Evolutionary conservation across 75 land plant species (phyloP).

Genomic region (Picea sitchensis): DNA sequence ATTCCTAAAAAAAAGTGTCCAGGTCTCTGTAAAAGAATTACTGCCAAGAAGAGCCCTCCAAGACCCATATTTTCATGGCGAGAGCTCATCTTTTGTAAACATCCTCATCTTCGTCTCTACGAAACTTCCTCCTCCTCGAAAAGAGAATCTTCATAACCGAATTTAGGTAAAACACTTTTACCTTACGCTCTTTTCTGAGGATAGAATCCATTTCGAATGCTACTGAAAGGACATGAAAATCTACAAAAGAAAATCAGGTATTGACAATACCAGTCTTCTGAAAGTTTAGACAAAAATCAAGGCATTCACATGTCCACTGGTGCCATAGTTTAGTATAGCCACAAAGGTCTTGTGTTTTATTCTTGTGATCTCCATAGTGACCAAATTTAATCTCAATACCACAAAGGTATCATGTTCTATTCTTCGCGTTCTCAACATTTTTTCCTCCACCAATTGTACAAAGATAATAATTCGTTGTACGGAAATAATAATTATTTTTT

Average conservation of each 20-base stretch:
- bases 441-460: too few species aligned
- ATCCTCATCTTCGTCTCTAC: conserved; percentile 17
- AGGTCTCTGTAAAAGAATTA: conserved; percentile 68
- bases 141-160: background rate
- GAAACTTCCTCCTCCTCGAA: background rate
- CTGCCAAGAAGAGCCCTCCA: conserved; percentile 25
- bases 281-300: conserved; percentile 14
- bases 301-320: conserved; percentile 44
- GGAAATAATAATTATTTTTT: too few species aligned
- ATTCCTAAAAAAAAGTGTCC: conserved; percentile 46
- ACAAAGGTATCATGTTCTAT: background rate
- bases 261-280: too few species aligned
- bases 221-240: too few species aligned
- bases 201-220: too few species aligned
- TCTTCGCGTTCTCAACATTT: background rate
- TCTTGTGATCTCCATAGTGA: too few species aligned
- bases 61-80: conserved; percentile 19
- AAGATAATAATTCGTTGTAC: too few species aligned
- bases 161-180: background rate
- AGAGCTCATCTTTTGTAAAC: conserved; percentile 30
- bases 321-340: conserved; percentile 32
- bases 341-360: too few species aligned
- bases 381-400: background rate
- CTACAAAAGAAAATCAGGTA: background rate
- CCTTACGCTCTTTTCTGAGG: too few species aligned